These are phyloP conservation scores for Daldinia decipiens DNA, from an alignment of 495 filamentous ascomycete genomes.

Conservation along the genomic window DNA sequence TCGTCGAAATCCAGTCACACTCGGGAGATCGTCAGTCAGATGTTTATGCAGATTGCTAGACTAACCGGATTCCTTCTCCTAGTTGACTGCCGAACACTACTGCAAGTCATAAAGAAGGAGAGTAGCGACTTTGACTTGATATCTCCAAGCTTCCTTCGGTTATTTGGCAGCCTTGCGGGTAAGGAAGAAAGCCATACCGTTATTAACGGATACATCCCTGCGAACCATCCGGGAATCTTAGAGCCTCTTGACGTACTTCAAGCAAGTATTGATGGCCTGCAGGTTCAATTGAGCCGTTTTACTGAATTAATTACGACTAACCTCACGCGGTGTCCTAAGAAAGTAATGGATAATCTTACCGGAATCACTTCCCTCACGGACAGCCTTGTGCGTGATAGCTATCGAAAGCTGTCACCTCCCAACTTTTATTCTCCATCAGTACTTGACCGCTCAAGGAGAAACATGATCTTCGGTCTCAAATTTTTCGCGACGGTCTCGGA, in stretches of 20 bases:
- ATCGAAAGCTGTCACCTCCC: conserved; percentile 32
- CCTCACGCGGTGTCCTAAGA: conserved; percentile 53
- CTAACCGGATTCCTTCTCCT: conserved; percentile 42
- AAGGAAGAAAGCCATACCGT: conserved; percentile 29
- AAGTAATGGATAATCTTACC: conserved; percentile 54
- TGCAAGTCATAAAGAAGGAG: conserved; percentile 22
- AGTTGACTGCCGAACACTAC: conserved; percentile 37
- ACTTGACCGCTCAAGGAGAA: conserved; percentile 40
- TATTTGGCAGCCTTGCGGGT: conserved; percentile 26
- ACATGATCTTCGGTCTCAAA: conserved; percentile 49
- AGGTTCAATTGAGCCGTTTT: conserved; percentile 39
- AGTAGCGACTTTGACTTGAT: conserved; percentile 35
- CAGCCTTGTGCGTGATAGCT: conserved; percentile 47
- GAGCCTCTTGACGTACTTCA: conserved; percentile 42
- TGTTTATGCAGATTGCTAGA: conserved; percentile 41
- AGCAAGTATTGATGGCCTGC: conserved; percentile 31
- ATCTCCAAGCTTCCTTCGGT: conserved; percentile 42
- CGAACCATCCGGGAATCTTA: conserved; percentile 15
- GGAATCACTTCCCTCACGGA: conserved; percentile 49
- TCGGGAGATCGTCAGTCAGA: conserved; percentile 40
- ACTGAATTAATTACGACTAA: conserved; percentile 47
- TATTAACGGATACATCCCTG: conserved; percentile 22
- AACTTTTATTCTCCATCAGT: conserved; percentile 4
- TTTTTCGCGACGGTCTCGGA: conserved; percentile 55
- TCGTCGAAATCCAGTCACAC: conserved; percentile 35